Evolutionary conservation across 164 flowering plant species (phyloP).

Genomic region (Cinnamomum micranthum): DNA sequence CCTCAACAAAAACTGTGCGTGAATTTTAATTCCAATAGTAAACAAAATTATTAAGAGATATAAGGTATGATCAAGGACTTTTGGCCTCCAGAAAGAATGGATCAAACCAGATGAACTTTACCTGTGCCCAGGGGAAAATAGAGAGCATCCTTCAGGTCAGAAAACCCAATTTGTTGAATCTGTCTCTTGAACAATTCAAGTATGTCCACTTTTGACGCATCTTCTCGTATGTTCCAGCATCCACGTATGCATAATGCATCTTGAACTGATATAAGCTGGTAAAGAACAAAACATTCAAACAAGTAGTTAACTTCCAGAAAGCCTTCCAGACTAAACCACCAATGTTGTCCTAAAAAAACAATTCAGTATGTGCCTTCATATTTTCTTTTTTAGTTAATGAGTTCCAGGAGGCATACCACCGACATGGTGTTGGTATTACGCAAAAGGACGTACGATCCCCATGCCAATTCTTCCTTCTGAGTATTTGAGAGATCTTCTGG

Average conservation of each 20-base stretch:
- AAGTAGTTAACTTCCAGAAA: background rate
- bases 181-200: conserved; percentile 56
- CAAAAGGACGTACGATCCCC: conserved; percentile 75
- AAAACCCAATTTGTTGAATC: conserved; percentile 50
- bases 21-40: background rate
- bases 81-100: background rate
- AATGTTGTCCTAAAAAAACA: background rate
- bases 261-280: conserved; percentile 49
- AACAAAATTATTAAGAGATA: background rate
- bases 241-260: conserved; percentile 76
- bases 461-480: conserved; percentile 73
- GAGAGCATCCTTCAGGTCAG: conserved; percentile 54
- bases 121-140: conserved; percentile 66
- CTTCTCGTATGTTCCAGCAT: conserved; percentile 64
- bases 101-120: conserved; percentile 16
- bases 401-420: conserved; percentile 43
- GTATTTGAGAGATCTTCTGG: conserved; percentile 44
- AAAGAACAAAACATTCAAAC: background rate
- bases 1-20: background rate
- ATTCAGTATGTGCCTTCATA: background rate
- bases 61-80: background rate
- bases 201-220: conserved; percentile 34
- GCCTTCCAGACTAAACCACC: background rate
- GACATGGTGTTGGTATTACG: conserved; percentile 75
- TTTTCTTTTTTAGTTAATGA: background rate